phyloP scores from a whole-genome alignment of 139 green algal species.

The Picochlorum costavermella region DNA sequence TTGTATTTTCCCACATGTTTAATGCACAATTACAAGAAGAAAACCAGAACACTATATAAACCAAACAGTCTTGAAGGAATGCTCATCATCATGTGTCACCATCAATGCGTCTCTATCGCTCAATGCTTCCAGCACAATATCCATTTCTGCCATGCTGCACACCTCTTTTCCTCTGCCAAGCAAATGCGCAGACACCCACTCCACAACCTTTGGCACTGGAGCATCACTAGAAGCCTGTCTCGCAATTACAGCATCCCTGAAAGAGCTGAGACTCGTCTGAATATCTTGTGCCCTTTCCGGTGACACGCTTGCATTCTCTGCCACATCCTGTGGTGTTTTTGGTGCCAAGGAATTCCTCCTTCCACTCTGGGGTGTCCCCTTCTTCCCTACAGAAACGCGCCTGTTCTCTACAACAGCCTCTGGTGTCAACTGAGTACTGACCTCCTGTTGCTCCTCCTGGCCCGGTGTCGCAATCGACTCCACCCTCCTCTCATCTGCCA shows the following conservation, averaged over 20 bases:
- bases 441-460: too few relatives aligned
- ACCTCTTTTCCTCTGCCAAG: background rate
- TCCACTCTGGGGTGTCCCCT: background rate
- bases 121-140: slow-evolving; percentile 18
- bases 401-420: too few relatives aligned
- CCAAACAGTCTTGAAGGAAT: slow-evolving; percentile 2
- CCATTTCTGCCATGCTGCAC: slow-evolving; percentile 6
- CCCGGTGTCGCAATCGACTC: too few relatives aligned
- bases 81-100: slow-evolving; percentile 6
- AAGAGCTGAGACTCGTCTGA: slow-evolving; percentile 8
- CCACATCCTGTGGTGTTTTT: background rate
- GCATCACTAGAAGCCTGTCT: slow-evolving; percentile 1
- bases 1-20: slow-evolving; percentile 7
- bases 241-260: slow-evolving; percentile 7
- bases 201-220: background rate
- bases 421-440: too few relatives aligned
- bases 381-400: too few relatives aligned
- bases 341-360: background rate
- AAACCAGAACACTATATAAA: slow-evolving; percentile 7
- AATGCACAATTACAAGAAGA: slow-evolving; percentile 7
- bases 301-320: background rate
- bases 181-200: slow-evolving; percentile 14
- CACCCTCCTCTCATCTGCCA: background rate
- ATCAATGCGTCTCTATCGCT: slow-evolving; percentile 14
- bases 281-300: slow-evolving; percentile 15